Base-by-base conservation (phyloP, 2,329 filamentous ascomycete species). In the Bipolaris oryzae region DNA sequence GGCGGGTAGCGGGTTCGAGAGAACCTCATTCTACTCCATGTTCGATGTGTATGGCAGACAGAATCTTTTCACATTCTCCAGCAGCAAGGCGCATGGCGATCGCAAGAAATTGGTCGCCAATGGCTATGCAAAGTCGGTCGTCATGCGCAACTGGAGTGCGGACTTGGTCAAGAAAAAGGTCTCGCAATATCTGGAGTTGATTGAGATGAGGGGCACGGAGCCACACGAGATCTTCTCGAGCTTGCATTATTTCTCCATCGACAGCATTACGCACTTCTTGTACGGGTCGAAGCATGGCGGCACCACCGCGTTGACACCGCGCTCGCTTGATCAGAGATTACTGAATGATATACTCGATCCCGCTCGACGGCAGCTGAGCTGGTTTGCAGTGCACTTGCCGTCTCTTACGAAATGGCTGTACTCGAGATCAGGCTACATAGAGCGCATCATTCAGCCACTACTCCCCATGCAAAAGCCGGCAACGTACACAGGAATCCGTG, bases 1-100 rank as follows among this genome's bases (percentile, higher is more conserved):
- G 0, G 78, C 83, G 1, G 83, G 84, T 0, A 81, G 77, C 44
- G 77, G 77, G 0, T 85, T 81, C 52, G 81, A 80, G 38, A 69
- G 82, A 34, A 82, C 82, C 0, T 42, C 47, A 1, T 85, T 85
- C 62, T 85, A 85, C 51, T 77, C 78, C 43, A 84, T 85, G 80
- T 85, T 85, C 56, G 81, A 84, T 59, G 81, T 78, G 0, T 84
- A 83, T 47, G 81, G 81, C 0, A 73, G 74, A 7, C 79, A 78
- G 64, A 84, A 85, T 52, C 62, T 85, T 2, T 85, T 85, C 64
- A 82, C 81, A 0, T 84, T 85, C 57, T 70, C 73, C 6, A 72
- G 75, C 0, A 71, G 72, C 0, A 76, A 75, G 31, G 72, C 76
- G 1, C 82, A 85, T 64, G 76, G 74, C 0, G 77, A 81, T 1